These are phyloP conservation scores for Suhomyces kunorum DNA, from an alignment of 1,139 yeast species.

Conservation along the genomic window DNA sequence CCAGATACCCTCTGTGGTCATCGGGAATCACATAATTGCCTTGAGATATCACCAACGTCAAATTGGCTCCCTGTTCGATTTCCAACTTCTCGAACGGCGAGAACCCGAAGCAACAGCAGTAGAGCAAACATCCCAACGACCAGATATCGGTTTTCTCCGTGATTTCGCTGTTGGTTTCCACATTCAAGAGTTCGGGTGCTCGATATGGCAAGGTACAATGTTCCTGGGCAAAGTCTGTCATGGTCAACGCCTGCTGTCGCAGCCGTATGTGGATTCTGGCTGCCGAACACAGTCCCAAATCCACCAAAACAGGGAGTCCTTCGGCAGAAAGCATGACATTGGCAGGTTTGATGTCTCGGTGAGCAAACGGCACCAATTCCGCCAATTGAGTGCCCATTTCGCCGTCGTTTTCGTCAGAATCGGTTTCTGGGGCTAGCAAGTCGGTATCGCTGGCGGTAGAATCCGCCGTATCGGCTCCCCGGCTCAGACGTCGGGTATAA, in stretches of 20 bases:
- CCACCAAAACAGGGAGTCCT: constrained; percentile 78
- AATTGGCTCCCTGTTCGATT: constrained; percentile 76
- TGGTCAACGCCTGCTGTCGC: constrained; percentile 69
- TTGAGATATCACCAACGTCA: constrained; percentile 71
- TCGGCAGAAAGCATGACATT: constrained; percentile 78
- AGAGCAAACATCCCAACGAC: constrained; percentile 86
- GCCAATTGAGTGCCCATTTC: constrained; percentile 48
- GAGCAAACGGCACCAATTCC: constrained; percentile 73
- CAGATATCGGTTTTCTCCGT: constrained; percentile 83
- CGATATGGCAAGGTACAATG: constrained; percentile 86
- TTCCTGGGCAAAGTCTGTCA: constrained; percentile 82
- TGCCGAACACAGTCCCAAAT: constrained; percentile 75
- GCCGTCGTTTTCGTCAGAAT: constrained; percentile 23
- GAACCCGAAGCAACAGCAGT: constrained; percentile 71
- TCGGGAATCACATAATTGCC: constrained; percentile 70
- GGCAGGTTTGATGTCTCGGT: constrained; percentile 85
- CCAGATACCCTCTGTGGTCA: constrained; percentile 50
- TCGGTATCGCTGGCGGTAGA: constrained; percentile 33
- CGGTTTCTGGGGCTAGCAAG: constrained; percentile 30
- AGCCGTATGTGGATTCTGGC: constrained; percentile 58
- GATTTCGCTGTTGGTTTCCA: constrained; percentile 60
- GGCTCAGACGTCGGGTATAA: constrained; percentile 40
- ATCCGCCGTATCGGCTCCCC: constrained; percentile 22
- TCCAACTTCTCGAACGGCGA: constrained; percentile 90
- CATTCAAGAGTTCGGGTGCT: constrained; percentile 87